These are phyloP conservation scores for Fusarium sp. DNA, from an alignment of 2,329 filamentous ascomycete genomes.

Conservation along the genomic window DNA sequence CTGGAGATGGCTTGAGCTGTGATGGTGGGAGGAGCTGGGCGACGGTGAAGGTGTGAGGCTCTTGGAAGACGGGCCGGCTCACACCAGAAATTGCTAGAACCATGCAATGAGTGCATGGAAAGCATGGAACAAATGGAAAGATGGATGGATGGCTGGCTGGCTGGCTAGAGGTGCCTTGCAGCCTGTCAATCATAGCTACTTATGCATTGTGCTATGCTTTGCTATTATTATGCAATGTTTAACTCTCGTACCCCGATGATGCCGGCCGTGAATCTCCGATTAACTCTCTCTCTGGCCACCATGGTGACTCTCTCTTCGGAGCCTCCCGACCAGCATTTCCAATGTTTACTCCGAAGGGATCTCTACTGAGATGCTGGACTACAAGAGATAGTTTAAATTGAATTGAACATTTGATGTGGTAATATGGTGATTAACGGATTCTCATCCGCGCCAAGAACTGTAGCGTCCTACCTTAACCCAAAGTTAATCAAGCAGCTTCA, in stretches of 20 bases:
- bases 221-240: neutral
- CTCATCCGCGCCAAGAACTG: slow-evolving; percentile 10
- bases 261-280: slow-evolving; percentile 7
- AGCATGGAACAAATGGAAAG: slow-evolving; percentile 6
- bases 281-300: slow-evolving; percentile 1
- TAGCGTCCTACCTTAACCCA: slow-evolving; percentile 27
- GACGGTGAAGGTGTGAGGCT: slow-evolving; percentile 10
- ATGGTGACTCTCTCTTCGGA: slow-evolving; percentile 1
- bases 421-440: neutral
- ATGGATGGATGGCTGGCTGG: neutral
- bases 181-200: slow-evolving; percentile 7
- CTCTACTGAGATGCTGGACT: neutral
- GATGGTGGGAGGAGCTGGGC: slow-evolving; percentile 29
- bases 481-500: slow-evolving; percentile 19
- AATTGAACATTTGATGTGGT: neutral
- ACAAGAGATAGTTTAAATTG: neutral
- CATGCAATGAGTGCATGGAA: slow-evolving; percentile 29
- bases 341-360: neutral
- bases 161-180: slow-evolving; percentile 23
- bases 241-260: slow-evolving; percentile 8
- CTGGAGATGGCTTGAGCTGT: slow-evolving; percentile 4
- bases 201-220: neutral
- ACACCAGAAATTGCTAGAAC: slow-evolving; percentile 36
- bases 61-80: slow-evolving; percentile 39
- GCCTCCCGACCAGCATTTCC: neutral